Base-by-base conservation (phyloP, 305 asterid species). In the Fraxinus nigra region DNA sequence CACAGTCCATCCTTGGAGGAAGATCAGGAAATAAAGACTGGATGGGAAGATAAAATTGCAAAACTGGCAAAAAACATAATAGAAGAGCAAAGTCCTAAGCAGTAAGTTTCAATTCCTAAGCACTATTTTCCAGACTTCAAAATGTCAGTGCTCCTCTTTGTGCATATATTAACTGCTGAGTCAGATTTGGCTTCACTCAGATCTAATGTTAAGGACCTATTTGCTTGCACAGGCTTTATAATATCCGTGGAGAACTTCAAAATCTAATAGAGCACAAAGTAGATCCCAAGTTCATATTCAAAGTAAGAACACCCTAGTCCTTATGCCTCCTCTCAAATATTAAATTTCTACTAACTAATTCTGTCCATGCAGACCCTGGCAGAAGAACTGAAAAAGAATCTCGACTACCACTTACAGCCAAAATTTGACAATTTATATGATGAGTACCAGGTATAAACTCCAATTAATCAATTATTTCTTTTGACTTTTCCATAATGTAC, bases 21-120 rank as follows among this genome's bases (percentile, higher is more conserved):
- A 84, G 92, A 88, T 85, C 93, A 87, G 84, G 92, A 85, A 80
- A 92, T 93, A 88, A 89, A 90, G 91, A 91, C 90, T 1, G 97
- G 97, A 34, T 94, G 98, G 97, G 98, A 94, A 89, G 94, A 93
- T 77, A 93, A 92, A 85, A 92, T 94, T 72, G 95, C 95, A 10
- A 82, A 85, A 46, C 89, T 92, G 76, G 98, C 98, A 35, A 91
- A 74, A 81, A 91, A 85, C 48, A 92, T 94, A 76, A 87, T 94
- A 70, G 88, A 90, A 80, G 95, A 94, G 85, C 98, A 94, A 87
- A 94, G 94, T 90, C 97, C 98, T 76, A 90, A 79, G 87, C 97
- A 92, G 97, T 94, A 85, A 91, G 97, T 86, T 14, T 56, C 37
- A 59, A 72, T 59, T 80, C 48, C 9, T 63, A 26, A 61, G 72